These are phyloP conservation scores for Colletotrichum coccodes DNA, from an alignment of 2,329 filamentous ascomycete species.

Conservation along the genomic window DNA sequence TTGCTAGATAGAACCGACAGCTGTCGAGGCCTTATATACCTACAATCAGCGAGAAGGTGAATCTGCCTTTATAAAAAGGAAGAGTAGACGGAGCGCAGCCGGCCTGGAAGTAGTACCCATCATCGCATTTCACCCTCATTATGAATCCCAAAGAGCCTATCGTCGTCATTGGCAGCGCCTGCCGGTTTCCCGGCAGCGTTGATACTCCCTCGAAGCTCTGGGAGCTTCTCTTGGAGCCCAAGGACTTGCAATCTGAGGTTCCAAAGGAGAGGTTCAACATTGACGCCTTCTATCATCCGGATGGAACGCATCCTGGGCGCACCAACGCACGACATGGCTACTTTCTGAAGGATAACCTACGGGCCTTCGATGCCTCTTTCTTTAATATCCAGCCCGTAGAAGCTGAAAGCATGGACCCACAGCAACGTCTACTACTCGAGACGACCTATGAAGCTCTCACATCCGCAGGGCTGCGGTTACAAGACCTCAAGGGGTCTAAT, in stretches of 20 bases:
- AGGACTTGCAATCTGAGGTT: neutral
- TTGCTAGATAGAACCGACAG: too few relatives aligned
- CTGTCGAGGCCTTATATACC: too few relatives aligned
- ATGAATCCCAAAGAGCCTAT: constrained; percentile 32
- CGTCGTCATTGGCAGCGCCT: constrained; percentile 37
- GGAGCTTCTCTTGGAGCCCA: constrained; percentile 31
- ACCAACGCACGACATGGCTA: constrained; percentile 37
- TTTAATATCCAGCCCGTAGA: constrained; percentile 42
- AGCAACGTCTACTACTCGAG: constrained; percentile 45
- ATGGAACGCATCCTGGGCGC: constrained; percentile 23
- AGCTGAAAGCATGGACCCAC: constrained; percentile 44
- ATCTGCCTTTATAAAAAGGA: too few relatives aligned
- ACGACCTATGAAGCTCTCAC: constrained; percentile 46
- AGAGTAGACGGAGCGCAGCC: too few relatives aligned
- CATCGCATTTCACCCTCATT: neutral
- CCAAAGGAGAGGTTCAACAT: constrained; percentile 15
- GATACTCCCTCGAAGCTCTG: constrained; percentile 36
- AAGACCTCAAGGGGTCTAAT: neutral
- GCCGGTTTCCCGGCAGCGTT: constrained; percentile 36
- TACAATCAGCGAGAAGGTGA: too few relatives aligned
- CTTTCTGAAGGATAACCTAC: constrained; percentile 34
- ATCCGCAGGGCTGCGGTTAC: constrained; percentile 24
- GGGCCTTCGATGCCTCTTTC: constrained; percentile 39
- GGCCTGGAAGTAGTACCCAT: too few relatives aligned
- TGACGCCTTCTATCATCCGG: constrained; percentile 3